These are phyloP conservation scores for Populus hybrid DNA, from an alignment of 441 rosid genomes.

Conservation along the genomic window DNA sequence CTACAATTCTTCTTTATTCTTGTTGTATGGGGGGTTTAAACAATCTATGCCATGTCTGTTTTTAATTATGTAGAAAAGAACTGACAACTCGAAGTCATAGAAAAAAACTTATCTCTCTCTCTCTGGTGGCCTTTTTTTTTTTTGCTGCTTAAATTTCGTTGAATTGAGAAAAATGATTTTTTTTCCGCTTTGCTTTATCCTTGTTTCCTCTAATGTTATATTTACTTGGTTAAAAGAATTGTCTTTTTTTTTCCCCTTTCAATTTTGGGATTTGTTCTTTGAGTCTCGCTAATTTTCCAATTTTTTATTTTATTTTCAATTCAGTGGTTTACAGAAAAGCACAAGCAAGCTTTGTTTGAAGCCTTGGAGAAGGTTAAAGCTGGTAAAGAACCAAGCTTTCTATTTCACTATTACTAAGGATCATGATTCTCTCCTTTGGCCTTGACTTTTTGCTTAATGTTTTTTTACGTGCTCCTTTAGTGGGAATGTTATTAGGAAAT, in stretches of 20 bases:
- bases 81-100: not conserved
- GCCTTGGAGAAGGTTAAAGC: conserved; percentile 93
- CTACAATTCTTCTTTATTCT: not conserved
- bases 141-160: too few species aligned
- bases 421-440: not conserved
- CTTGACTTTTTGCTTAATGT: not conserved
- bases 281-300: not conserved
- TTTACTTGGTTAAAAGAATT: not conserved
- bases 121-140: not conserved
- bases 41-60: not conserved
- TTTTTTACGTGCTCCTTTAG: not conserved
- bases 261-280: not conserved
- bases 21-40: not conserved
- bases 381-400: conserved; percentile 37
- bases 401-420: too few species aligned
- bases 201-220: too few species aligned
- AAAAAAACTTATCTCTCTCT: not conserved
- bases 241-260: not conserved
- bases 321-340: conserved; percentile 77
- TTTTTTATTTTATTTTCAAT: conserved; percentile 7
- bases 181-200: too few species aligned
- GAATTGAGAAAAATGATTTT: too few species aligned
- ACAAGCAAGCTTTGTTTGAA: conserved; percentile 75
- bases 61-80: not conserved
- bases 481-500: not conserved